Evolutionary conservation across 352 stramenopile species (phyloP).

Genomic region (Pythium brachiatum): DNA sequence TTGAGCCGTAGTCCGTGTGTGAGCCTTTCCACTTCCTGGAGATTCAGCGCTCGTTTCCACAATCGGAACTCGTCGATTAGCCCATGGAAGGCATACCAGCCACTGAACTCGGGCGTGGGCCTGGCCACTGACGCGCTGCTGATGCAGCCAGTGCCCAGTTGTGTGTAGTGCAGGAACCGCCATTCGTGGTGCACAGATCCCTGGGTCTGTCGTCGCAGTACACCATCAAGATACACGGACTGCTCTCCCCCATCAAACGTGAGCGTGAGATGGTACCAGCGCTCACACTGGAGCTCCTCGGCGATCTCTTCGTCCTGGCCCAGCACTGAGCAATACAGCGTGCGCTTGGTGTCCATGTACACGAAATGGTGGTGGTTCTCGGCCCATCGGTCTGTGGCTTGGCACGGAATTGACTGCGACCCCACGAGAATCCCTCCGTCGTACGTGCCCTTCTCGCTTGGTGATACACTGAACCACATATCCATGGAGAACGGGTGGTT

Average conservation of each 20-base stretch:
- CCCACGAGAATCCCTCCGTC: conserved; percentile 33
- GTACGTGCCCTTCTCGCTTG: conserved; percentile 8
- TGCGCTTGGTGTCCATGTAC: conserved; percentile 20
- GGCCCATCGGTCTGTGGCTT: conserved; percentile 5
- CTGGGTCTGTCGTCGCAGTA: not conserved
- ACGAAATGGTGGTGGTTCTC: conserved; percentile 31
- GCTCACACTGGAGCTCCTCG: conserved; percentile 2
- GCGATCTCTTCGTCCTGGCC: conserved; percentile 10
- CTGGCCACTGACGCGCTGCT: conserved; percentile 38
- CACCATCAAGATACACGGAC: conserved; percentile 17
- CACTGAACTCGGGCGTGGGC: conserved; percentile 49
- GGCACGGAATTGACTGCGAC: conserved; percentile 20
- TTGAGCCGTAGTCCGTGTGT: not conserved
- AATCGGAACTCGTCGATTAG: conserved; percentile 35
- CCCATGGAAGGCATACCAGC: conserved; percentile 72
- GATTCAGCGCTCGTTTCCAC: conserved; percentile 19
- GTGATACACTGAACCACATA: conserved; percentile 32
- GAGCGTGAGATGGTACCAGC: conserved; percentile 17
- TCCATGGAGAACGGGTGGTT: conserved; percentile 26
- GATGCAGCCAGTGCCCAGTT: conserved; percentile 60
- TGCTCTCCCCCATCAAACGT: conserved; percentile 21
- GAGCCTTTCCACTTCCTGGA: conserved; percentile 7
- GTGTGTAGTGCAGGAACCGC: conserved; percentile 44
- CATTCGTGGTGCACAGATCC: conserved; percentile 30
- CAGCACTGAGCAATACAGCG: conserved; percentile 34